phyloP scores from a whole-genome alignment of 2,329 filamentous ascomycete genomes.

The Phialophora verrucosa region DNA sequence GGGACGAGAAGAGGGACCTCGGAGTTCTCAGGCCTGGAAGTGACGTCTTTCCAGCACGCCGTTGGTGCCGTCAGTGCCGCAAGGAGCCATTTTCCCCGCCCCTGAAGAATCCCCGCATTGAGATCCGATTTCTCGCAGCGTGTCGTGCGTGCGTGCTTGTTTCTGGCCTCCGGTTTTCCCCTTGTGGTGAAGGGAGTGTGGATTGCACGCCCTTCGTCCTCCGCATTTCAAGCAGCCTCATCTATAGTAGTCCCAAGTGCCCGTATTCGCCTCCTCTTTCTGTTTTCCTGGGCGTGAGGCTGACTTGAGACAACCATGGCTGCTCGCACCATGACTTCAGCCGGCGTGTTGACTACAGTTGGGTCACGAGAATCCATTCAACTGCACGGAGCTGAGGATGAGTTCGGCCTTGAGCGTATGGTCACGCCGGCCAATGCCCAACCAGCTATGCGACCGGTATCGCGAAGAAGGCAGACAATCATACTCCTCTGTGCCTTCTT shows the following conservation, averaged over 20 bases:
- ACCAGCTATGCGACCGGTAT: constrained; percentile 45
- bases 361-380: constrained; percentile 17
- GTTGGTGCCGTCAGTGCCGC: neutral
- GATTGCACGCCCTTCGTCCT: constrained; percentile 9
- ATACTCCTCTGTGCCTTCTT: constrained; percentile 54
- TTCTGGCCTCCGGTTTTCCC: constrained; percentile 4
- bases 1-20: neutral
- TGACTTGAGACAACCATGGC: neutral
- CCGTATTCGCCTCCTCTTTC: neutral
- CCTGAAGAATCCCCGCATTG: neutral
- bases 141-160: neutral
- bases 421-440: constrained; percentile 31
- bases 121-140: neutral
- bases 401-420: constrained; percentile 20
- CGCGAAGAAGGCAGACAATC: constrained; percentile 50
- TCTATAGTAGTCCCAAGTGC: neutral
- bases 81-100: neutral
- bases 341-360: neutral
- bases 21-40: neutral
- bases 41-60: neutral
- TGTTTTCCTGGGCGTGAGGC: neutral
- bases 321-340: neutral
- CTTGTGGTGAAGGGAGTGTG: neutral
- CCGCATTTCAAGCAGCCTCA: neutral
- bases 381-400: constrained; percentile 26